These are phyloP conservation scores for Aethionema arabicum DNA, from an alignment of 345 rosid species.

Conservation along the genomic window DNA sequence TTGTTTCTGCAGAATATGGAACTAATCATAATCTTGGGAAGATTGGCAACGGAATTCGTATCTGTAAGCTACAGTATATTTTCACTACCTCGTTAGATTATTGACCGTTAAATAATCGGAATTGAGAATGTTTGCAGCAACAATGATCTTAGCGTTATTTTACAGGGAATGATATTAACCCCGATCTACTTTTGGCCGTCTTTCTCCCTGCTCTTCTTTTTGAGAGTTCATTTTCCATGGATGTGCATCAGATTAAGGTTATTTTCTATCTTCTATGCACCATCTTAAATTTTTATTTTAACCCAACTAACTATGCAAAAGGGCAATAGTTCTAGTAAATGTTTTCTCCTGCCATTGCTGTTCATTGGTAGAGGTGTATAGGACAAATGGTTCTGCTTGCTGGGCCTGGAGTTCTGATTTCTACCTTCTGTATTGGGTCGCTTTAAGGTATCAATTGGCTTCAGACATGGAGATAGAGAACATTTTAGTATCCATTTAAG, in stretches of 20 bases:
- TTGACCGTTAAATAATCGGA: constrained; percentile 2
- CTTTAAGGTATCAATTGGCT: constrained; percentile 56
- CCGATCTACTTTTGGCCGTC: constrained; percentile 80
- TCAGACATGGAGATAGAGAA: not conserved
- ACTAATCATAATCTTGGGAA: constrained; percentile 66
- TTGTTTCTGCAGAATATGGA: constrained; percentile 61
- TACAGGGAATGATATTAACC: constrained; percentile 81
- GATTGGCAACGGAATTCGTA: constrained; percentile 76
- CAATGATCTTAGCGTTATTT: constrained; percentile 9
- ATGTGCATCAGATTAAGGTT: constrained; percentile 93
- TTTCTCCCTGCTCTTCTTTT: constrained; percentile 94
- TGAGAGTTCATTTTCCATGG: constrained; percentile 92
- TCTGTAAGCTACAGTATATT: constrained; percentile 57
- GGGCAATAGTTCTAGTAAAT: no score
- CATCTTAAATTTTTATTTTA: no score
- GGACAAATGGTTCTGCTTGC: constrained; percentile 88
- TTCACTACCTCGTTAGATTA: not conserved
- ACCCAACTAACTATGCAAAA: no score
- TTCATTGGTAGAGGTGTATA: constrained; percentile 64
- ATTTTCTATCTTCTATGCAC: constrained; percentile 3
- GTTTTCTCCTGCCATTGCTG: no score
- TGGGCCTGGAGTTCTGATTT: constrained; percentile 88
- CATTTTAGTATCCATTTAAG: not conserved
- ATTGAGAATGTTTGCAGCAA: constrained; percentile 6
- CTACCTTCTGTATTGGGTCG: constrained; percentile 77